phyloP scores from a whole-genome alignment of 2,329 filamentous ascomycete species.

The Conoideocrella luteorostrata region DNA sequence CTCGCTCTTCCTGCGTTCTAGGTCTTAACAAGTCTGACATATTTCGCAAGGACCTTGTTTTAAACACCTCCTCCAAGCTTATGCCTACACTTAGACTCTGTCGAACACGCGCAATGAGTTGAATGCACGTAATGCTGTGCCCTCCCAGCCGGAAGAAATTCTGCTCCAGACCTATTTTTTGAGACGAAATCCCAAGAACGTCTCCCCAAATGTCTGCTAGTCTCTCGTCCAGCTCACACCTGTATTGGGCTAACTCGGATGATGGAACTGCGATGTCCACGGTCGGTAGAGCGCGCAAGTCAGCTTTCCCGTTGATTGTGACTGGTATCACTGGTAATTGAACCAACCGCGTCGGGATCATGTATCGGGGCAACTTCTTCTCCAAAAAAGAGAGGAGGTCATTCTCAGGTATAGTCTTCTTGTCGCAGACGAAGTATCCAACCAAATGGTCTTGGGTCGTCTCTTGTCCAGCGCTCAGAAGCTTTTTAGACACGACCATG shows the following conservation, averaged over 20 bases:
- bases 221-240: not conserved
- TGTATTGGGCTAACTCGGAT: not conserved
- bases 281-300: not conserved
- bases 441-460: constrained; percentile 4
- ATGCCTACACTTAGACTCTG: not conserved
- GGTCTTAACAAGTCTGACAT: constrained; percentile 2
- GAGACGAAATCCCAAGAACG: not conserved
- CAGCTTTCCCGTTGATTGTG: constrained; percentile 3
- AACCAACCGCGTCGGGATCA: not conserved
- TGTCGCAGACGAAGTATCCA: constrained; percentile 5
- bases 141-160: constrained; percentile 4
- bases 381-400: constrained; percentile 1
- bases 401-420: not conserved
- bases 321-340: constrained; percentile 3
- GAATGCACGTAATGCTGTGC: constrained; percentile 5
- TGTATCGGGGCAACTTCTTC: constrained; percentile 3
- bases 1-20: no score
- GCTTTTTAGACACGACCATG: constrained; percentile 2
- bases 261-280: not conserved
- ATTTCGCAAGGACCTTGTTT: not conserved
- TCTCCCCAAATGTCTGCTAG: not conserved
- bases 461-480: not conserved
- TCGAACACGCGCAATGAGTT: constrained; percentile 1
- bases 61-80: constrained; percentile 1
- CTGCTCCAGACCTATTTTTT: not conserved